A percentile compares a stretch with the other conserved stretches of the same genome.
phyloP scores from a whole-genome alignment of 352 stramenopile genomes.

The Bremia lactucae region DNA sequence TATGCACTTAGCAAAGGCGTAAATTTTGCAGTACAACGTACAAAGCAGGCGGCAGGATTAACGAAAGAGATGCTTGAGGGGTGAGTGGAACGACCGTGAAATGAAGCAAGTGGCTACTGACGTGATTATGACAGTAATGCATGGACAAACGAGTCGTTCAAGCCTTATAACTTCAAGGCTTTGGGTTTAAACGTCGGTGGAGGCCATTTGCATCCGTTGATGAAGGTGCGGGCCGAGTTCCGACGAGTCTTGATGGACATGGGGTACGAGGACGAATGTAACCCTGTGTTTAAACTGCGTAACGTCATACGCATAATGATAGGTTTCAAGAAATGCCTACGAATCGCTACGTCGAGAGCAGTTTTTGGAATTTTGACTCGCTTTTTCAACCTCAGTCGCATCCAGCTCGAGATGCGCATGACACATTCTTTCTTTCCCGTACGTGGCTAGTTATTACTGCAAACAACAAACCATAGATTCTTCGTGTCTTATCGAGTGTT shows the following conservation, averaged over 20 bases:
- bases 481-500: neutral
- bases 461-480: neutral
- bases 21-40: constrained; percentile 89
- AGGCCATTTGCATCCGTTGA: constrained; percentile 96
- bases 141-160: constrained; percentile 95
- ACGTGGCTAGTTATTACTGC: constrained; percentile 6
- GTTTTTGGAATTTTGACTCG: constrained; percentile 99
- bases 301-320: too few relatives aligned
- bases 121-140: constrained; percentile 38
- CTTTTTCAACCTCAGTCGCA: constrained; percentile 99
- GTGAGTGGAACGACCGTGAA: constrained; percentile 20
- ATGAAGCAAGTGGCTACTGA: constrained; percentile 2
- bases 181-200: constrained; percentile 89
- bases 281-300: neutral
- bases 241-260: constrained; percentile 99
- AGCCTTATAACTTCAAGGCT: constrained; percentile 98
- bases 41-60: constrained; percentile 94
- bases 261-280: constrained; percentile 53
- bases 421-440: constrained; percentile 99
- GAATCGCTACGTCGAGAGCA: constrained; percentile 98
- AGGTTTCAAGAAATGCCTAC: constrained; percentile 99
- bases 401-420: constrained; percentile 96
- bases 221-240: constrained; percentile 97
- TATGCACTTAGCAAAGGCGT: constrained; percentile 89
- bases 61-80: constrained; percentile 98